Conservation (phyloP, 495 filamentous ascomycete genomes). For the Neurospora sp. region DNA sequence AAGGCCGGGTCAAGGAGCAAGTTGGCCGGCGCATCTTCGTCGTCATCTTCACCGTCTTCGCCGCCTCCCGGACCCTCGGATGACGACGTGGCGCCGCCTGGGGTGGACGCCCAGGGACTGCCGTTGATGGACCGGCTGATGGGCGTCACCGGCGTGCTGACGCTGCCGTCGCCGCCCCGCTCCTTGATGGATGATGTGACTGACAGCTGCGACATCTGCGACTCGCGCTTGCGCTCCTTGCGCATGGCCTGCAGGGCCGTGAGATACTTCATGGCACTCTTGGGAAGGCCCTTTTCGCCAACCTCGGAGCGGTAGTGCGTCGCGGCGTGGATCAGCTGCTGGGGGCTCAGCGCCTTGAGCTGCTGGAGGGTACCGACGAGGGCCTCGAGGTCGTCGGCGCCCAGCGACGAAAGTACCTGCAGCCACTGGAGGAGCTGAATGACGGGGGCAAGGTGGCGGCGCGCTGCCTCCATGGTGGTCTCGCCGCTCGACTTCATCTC, state of each 20-base stretch:
- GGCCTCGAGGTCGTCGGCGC: constrained; percentile 75
- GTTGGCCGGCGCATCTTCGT: constrained; percentile 53
- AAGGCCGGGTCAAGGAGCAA: constrained; percentile 80
- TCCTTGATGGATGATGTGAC: constrained; percentile 25
- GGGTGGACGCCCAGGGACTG: constrained; percentile 30
- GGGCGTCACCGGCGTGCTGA: neutral
- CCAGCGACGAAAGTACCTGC: constrained; percentile 91
- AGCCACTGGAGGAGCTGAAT: constrained; percentile 97
- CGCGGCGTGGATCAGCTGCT: constrained; percentile 85
- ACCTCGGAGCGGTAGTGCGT: constrained; percentile 93
- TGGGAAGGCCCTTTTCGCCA: constrained; percentile 82
- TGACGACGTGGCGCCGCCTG: neutral
- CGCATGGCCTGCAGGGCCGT: constrained; percentile 60
- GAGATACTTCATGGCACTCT: constrained; percentile 78
- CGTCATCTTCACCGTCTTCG: constrained; percentile 34
- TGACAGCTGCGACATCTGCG: constrained; percentile 4
- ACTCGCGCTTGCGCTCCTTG: constrained; percentile 36
- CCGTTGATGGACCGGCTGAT: neutral
- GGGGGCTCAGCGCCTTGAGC: constrained; percentile 69
- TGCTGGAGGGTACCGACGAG: constrained; percentile 80
- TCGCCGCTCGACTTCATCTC: constrained; percentile 82
- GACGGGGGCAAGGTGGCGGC: constrained; percentile 76
- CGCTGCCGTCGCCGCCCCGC: constrained; percentile 6
- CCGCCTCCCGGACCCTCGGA: constrained; percentile 15
- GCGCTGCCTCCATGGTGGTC: constrained; percentile 68